These are phyloP conservation scores for Rhizophora apiculata DNA, from an alignment of 345 rosid genomes.

Conservation along the genomic window DNA sequence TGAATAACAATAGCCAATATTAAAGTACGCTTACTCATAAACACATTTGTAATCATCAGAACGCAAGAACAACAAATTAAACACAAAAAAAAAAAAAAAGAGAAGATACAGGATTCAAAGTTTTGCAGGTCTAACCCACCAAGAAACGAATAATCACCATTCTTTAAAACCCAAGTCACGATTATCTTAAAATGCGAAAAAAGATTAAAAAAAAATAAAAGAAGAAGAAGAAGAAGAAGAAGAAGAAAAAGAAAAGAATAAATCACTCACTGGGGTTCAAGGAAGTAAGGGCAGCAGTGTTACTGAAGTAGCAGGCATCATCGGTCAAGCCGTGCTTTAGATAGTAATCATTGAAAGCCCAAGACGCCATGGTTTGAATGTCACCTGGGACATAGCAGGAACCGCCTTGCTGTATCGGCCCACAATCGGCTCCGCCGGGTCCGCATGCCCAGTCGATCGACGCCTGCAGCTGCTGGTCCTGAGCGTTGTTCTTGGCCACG, in stretches of 20 bases:
- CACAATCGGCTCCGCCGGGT: constrained; percentile 56
- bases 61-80: not conserved
- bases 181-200: not conserved
- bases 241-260: not conserved
- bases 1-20: not conserved
- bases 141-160: not conserved
- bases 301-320: constrained; percentile 62
- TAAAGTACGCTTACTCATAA: not conserved
- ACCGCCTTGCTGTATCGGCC: constrained; percentile 62
- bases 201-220: not conserved
- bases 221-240: too few species aligned
- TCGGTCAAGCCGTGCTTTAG: constrained; percentile 65
- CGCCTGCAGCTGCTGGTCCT: constrained; percentile 55
- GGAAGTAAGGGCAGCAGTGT: constrained; percentile 71
- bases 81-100: not conserved
- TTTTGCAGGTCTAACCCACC: not conserved
- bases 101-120: not conserved
- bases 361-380: constrained; percentile 61
- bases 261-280: constrained; percentile 64
- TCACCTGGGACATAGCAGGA: constrained; percentile 58
- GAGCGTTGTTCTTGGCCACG: constrained; percentile 88
- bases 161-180: too few species aligned
- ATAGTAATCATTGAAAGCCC: constrained; percentile 73
- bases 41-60: not conserved
- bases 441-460: constrained; percentile 91